phyloP scores from a whole-genome alignment of 306 rosid genomes.

The Fagus crenata region DNA sequence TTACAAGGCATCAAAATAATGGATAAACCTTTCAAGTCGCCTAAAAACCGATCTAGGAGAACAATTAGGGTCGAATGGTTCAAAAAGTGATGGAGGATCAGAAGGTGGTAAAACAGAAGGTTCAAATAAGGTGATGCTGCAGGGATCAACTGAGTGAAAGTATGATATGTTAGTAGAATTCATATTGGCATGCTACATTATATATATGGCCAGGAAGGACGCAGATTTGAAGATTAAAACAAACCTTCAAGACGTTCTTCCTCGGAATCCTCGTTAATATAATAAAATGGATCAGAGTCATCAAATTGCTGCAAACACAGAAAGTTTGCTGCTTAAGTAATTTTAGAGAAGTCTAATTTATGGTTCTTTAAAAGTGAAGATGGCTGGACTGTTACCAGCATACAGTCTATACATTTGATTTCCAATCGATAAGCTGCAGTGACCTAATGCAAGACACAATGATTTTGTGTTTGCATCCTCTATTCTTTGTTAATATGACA shows the following conservation, averaged over 20 bases:
- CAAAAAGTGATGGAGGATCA: too few relatives aligned
- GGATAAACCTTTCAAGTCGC: slow-evolving; percentile 72
- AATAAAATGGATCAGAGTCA: slow-evolving; percentile 58
- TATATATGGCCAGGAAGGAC: slow-evolving; percentile 4
- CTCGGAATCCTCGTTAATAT: slow-evolving; percentile 28
- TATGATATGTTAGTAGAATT: slow-evolving; percentile 27
- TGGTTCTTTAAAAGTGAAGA: background rate
- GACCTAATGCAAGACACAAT: background rate
- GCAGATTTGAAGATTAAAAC: slow-evolving; percentile 20
- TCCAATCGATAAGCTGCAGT: background rate
- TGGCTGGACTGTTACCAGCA: background rate
- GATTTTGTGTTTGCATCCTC: too few relatives aligned
- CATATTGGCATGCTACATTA: background rate
- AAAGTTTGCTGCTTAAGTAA: slow-evolving; percentile 22
- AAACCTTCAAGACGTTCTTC: slow-evolving; percentile 79
- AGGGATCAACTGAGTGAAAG: slow-evolving; percentile 52
- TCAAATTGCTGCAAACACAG: slow-evolving; percentile 67
- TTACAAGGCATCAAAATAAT: background rate
- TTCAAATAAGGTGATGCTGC: slow-evolving; percentile 62
- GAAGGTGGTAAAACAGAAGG: too few relatives aligned
- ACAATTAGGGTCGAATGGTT: too few relatives aligned
- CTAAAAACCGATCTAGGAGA: too few relatives aligned
- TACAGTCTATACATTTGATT: background rate
- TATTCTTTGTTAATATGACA: too few relatives aligned
- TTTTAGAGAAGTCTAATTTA: background rate